These are phyloP conservation scores for Globisporangium recalcitrans DNA, from an alignment of 352 stramenopile species.

Conservation along the genomic window DNA sequence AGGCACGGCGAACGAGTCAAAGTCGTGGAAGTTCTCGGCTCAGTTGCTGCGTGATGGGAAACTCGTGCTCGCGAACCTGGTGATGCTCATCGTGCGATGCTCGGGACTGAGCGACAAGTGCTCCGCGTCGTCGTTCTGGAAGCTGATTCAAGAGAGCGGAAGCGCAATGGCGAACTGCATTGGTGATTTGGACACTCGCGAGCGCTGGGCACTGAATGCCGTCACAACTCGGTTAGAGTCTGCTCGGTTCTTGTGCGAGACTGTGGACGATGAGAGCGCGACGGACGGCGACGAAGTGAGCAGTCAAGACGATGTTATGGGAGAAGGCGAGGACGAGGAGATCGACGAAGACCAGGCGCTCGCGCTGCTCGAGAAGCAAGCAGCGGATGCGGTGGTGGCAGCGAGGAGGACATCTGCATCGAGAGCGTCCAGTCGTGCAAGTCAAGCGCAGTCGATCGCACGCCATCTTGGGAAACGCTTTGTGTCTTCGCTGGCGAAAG, in stretches of 20 bases:
- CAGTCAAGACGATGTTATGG: slow-evolving; percentile 12
- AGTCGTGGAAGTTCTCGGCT: slow-evolving; percentile 43
- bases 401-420: background rate
- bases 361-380: slow-evolving; percentile 52
- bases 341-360: slow-evolving; percentile 61
- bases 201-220: slow-evolving; percentile 51
- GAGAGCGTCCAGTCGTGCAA: slow-evolving; percentile 7
- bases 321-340: slow-evolving; percentile 22
- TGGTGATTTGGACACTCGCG: slow-evolving; percentile 58
- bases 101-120: slow-evolving; percentile 27
- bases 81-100: slow-evolving; percentile 59
- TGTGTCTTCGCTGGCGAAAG: slow-evolving; percentile 54
- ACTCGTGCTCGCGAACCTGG: slow-evolving; percentile 48
- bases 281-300: slow-evolving; percentile 6
- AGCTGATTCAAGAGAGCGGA: slow-evolving; percentile 44
- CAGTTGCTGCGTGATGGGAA: slow-evolving; percentile 55
- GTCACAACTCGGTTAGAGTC: slow-evolving; percentile 55
- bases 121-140: slow-evolving; percentile 61
- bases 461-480: slow-evolving; percentile 45
- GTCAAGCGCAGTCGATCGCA: slow-evolving; percentile 13
- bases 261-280: slow-evolving; percentile 24
- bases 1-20: slow-evolving; percentile 31
- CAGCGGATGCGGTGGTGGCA: slow-evolving; percentile 19
- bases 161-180: slow-evolving; percentile 43
- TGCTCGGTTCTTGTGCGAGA: slow-evolving; percentile 35